phyloP scores from a whole-genome alignment of 2,329 filamentous ascomycete genomes.

The Scedosporium boydii region DNA sequence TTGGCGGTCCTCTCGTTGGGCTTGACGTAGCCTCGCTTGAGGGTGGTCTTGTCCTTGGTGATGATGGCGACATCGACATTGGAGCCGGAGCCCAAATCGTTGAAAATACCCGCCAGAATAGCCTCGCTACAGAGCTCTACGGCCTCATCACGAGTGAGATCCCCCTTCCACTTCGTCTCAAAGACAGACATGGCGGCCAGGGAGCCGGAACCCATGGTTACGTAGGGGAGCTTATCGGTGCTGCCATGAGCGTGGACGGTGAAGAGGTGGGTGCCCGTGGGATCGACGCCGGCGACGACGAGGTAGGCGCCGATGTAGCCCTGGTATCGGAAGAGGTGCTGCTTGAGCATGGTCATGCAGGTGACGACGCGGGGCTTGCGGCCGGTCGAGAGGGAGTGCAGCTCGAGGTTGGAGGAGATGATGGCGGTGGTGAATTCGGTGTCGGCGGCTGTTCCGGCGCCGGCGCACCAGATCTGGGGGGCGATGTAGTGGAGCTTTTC shows the following conservation, averaged over 20 bases:
- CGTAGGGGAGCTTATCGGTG: conserved; percentile 97
- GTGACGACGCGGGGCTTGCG: conserved; percentile 96
- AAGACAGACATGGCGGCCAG: conserved; percentile 97
- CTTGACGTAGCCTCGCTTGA: conserved; percentile 86
- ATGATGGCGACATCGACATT: conserved; percentile 98
- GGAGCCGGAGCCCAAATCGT: conserved; percentile 91
- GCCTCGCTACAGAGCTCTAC: conserved; percentile 75
- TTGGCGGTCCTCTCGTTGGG: conserved; percentile 89
- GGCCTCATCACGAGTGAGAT: conserved; percentile 70
- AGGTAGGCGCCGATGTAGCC: conserved; percentile 97
- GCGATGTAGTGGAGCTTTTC: conserved; percentile 99
- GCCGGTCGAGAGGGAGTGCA: conserved; percentile 91
- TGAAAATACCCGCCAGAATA: conserved; percentile 95
- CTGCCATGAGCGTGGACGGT: conserved; percentile 97
- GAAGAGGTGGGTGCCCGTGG: conserved; percentile 89
- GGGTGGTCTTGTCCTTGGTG: conserved; percentile 85
- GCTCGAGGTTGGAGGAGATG: conserved; percentile 96
- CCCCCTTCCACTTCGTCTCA: conserved; percentile 86
- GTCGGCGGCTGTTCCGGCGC: conserved; percentile 93
- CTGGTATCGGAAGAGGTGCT: conserved; percentile 98
- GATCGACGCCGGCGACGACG: conserved; percentile 92
- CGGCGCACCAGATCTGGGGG: conserved; percentile 98
- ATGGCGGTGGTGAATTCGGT: conserved; percentile 98
- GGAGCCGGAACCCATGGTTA: conserved; percentile 93
- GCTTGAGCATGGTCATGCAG: conserved; percentile 99